phyloP scores from a whole-genome alignment of 192 early-diverging fungal genomes.

The Linnemannia zychae region DNA sequence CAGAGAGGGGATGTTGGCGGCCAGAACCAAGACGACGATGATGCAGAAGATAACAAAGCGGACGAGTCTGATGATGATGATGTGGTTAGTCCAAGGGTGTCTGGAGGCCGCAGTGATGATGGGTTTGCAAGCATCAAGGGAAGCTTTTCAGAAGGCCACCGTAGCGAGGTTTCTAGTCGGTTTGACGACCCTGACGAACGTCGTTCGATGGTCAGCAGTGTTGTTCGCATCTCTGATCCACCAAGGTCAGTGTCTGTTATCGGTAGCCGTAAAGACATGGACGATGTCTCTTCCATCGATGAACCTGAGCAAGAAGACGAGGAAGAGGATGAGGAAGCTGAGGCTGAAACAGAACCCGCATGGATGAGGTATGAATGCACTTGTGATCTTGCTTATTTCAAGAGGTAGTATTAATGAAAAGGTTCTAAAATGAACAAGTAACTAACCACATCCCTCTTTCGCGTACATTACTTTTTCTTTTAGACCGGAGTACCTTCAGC shows the following conservation, averaged over 20 bases:
- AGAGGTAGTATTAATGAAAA: neutral
- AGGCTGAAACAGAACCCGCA: constrained; percentile 27
- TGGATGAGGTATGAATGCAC: constrained; percentile 42
- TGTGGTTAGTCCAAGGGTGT: constrained; percentile 27
- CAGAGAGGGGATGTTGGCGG: constrained; percentile 27
- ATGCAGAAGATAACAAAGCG: constrained; percentile 2
- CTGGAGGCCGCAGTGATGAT: constrained; percentile 21
- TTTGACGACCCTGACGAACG: constrained; percentile 45
- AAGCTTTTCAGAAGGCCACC: constrained; percentile 42
- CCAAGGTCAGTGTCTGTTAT: neutral
- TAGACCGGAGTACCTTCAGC: constrained; percentile 56
- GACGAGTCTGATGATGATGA: constrained; percentile 9
- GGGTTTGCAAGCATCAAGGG: constrained; percentile 18
- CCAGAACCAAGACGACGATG: neutral
- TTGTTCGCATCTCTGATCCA: constrained; percentile 25
- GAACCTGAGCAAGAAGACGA: constrained; percentile 24
- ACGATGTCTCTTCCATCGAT: constrained; percentile 35
- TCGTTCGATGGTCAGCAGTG: constrained; percentile 44
- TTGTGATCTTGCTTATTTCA: no score
- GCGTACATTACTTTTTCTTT: neutral
- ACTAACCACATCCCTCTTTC: neutral
- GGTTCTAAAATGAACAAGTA: neutral
- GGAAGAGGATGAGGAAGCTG: constrained; percentile 20
- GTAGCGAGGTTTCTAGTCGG: constrained; percentile 46
- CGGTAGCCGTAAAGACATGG: constrained; percentile 9